Evolutionary conservation across 306 rosid species (phyloP), one percentile per base, ranked within the genome.

Genomic region (Quercus berberidifolia): DNA sequence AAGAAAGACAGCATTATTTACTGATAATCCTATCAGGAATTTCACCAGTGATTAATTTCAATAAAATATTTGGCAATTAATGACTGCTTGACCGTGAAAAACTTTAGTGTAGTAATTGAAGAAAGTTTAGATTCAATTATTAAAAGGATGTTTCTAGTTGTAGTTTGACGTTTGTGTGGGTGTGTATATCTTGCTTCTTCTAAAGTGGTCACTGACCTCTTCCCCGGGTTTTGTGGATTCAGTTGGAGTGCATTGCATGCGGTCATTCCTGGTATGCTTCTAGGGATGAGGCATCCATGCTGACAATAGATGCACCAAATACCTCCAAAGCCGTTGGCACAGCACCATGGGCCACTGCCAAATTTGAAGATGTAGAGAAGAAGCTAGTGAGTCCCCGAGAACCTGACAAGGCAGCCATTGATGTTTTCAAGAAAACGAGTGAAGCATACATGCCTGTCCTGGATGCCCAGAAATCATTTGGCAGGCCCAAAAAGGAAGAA

Each of bases 261-360:
- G 99, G 99, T 51, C 82, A 96, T 81, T 86, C 89, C 74, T 93
- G 99, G 99, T 93, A 90, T 83, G 94, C 96, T 38, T 91, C 93
- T 56, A 86, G 96, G 59, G 97, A 96, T 77, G 97, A 81, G 73
- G 89, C 85, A n/a, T 92, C 98, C 71, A 55, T 67, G 76, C 93
- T 87, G 71, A 89, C 96, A 31, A 76, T 91, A 69, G 92, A 87
- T 21, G 81, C 88, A 51, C 74, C 91, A 0, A 83, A 73, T 74
- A 79, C 96, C 10, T 56, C 86, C 75, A 79, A 73, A 81, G 83
- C 71, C 19, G 90, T 83, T 8, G 92, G 90, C 31, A 86, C 90
- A 1, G 88, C 88, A 17, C 97, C 96, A 14, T 88, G 28, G 85
- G 88, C 92, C 78, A 86, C 92, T 13, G 89, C 97, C 62, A 89